Evolutionary conservation across 148 eudicot genomes (phyloP), one percentile per base, ranked within the genome.

Genomic region (Polygonum maritimum): DNA sequence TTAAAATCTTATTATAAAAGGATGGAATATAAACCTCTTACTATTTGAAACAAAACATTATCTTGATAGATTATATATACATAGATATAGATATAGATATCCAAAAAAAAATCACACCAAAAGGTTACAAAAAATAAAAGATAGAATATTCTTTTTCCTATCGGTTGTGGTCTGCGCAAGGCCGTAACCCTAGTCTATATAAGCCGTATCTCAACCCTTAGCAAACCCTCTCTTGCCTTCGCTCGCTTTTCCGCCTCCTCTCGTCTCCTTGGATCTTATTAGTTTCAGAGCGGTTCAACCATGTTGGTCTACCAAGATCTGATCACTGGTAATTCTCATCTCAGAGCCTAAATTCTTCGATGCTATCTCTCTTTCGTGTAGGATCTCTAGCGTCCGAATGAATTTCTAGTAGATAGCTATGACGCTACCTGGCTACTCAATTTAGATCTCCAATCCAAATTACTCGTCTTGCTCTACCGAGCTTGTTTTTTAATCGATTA

Each of bases 261-360:
- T 33, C 71, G 15, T 21, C 71, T 60, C 69, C 69, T 65, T 13
- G 41, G 4, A 33, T 35, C 41, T 40, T 36, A 26, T 26, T 65
- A 3, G 19, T 36, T 36, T 65, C 9, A 65, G 71, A 65, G 71
- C 71, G 40, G 15, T 48, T 63, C 76, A 78, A 85, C 36, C 85
- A 85, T 82, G 85, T 80, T 85, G 84, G 81, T 84, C 73, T 84
- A 84, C 62, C 87, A 84, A 48, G 87, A 84, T 82, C 78, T 84
- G 75, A 58, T 84, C 62, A 33, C 81, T 73, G 85, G 87, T 84
- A 76, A 52, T 76, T 65, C 15, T 60, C 16, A 22, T 60, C 69
- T 15, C 15, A 4, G 16, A 31, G 15, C 16, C 36, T 65, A 14
- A 65, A 3, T 33, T 0, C 15, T 63, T 35, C 44, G 5, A 2